Conservation (phyloP, 1,139 yeast genomes). For the Suhomyces taliae region DNA sequence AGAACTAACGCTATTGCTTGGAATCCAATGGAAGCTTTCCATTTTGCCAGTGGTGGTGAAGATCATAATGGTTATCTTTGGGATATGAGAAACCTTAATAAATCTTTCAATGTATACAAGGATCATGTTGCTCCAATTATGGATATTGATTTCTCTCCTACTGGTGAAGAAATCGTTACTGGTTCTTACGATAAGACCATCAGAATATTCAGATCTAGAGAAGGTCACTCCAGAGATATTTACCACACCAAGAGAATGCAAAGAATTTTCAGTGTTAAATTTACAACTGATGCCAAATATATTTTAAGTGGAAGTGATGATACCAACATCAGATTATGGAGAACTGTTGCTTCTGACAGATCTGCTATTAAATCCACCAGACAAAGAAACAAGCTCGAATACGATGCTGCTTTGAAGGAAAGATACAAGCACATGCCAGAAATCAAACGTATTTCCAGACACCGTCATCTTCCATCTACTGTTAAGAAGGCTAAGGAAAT, state of each 20-base stretch:
- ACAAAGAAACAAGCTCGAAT: constrained; percentile 81
- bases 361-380: constrained; percentile 77
- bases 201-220: constrained; percentile 69
- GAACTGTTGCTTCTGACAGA: constrained; percentile 82
- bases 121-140: constrained; percentile 96
- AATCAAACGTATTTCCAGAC: constrained; percentile 82
- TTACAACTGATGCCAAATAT: constrained; percentile 84
- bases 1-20: constrained; percentile 86
- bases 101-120: constrained; percentile 80
- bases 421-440: constrained; percentile 97
- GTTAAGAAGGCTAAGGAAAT: constrained; percentile 88
- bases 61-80: constrained; percentile 94
- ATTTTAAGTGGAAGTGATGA: constrained; percentile 93
- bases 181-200: constrained; percentile 95
- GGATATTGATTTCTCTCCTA: constrained; percentile 93
- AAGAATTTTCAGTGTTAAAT: constrained; percentile 80
- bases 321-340: constrained; percentile 92
- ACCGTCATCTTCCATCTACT: constrained; percentile 85
- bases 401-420: constrained; percentile 88
- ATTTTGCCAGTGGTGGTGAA: constrained; percentile 89
- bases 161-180: constrained; percentile 94
- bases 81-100: constrained; percentile 89
- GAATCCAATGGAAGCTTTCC: constrained; percentile 98
- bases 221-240: constrained; percentile 92
- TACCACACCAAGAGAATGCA: constrained; percentile 99